A percentile compares a stretch with the other conserved stretches of the same genome.
These are phyloP conservation scores for Aspergillus caelatus DNA, from an alignment of 2,329 filamentous ascomycete species.

Conservation along the genomic window DNA sequence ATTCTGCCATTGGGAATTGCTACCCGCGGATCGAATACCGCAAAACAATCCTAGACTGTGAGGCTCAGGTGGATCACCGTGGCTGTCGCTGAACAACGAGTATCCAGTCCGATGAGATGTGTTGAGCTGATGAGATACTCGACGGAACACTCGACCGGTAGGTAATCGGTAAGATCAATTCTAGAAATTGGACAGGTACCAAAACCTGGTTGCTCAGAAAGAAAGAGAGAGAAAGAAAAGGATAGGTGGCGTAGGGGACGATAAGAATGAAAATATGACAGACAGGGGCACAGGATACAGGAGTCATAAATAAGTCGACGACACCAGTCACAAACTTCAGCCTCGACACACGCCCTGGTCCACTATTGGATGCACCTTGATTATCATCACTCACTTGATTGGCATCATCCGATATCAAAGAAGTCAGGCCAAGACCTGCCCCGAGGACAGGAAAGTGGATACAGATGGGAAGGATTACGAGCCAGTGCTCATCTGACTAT, in stretches of 20 bases:
- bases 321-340: constrained; percentile 9
- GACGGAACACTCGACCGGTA: background rate
- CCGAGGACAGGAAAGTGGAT: background rate
- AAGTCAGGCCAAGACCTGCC: background rate
- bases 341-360: background rate
- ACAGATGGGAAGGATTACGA: background rate
- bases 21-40: background rate
- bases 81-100: background rate
- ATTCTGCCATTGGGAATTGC: constrained; percentile 35
- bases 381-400: background rate
- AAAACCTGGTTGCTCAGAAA: background rate
- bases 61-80: background rate
- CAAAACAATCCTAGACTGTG: background rate
- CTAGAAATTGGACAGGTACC: background rate
- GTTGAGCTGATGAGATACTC: background rate
- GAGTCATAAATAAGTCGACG: constrained; percentile 9
- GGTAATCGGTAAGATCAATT: background rate
- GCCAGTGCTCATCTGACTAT: constrained; percentile 3
- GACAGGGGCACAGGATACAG: background rate
- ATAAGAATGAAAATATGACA: background rate
- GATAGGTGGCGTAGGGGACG: constrained; percentile 3
- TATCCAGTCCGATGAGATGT: background rate
- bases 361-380: background rate
- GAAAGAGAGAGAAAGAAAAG: background rate
- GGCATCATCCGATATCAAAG: constrained; percentile 6